phyloP scores from a whole-genome alignment of 2,329 filamentous ascomycete species.

The Ophiocordyceps unilateralis region DNA sequence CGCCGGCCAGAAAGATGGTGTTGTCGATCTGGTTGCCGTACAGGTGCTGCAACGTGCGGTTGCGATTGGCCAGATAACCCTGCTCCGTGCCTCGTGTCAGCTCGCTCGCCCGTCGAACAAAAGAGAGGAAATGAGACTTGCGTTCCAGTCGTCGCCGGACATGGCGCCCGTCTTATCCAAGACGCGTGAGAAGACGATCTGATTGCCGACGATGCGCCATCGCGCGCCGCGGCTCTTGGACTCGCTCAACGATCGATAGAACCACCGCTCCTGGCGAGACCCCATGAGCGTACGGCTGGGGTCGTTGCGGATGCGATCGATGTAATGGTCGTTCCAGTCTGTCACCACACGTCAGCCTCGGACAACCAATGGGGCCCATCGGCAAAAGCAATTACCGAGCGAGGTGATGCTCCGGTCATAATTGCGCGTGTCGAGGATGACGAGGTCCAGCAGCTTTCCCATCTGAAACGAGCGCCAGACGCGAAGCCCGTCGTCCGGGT shows the following conservation, averaged over 20 bases:
- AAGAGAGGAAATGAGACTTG: constrained; percentile 5
- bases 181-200: constrained; percentile 48
- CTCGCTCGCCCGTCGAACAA: background rate
- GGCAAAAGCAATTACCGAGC: constrained; percentile 10
- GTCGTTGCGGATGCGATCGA: constrained; percentile 45
- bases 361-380: background rate
- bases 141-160: constrained; percentile 18
- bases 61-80: constrained; percentile 53
- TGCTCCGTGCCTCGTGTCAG: constrained; percentile 3
- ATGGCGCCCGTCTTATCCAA: constrained; percentile 12
- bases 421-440: constrained; percentile 52
- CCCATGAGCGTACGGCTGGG: constrained; percentile 56
- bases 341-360: constrained; percentile 1
- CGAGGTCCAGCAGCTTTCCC: constrained; percentile 46
- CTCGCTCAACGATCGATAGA: constrained; percentile 40
- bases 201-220: constrained; percentile 57
- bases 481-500: constrained; percentile 51
- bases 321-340: constrained; percentile 42
- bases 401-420: constrained; percentile 50
- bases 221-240: constrained; percentile 46
- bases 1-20: constrained; percentile 56
- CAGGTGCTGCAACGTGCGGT: constrained; percentile 50
- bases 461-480: constrained; percentile 52
- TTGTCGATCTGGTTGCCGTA: constrained; percentile 53
- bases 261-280: constrained; percentile 56